phyloP scores from a whole-genome alignment of 805 yeast species.

The Saccharomyces jurei region DNA sequence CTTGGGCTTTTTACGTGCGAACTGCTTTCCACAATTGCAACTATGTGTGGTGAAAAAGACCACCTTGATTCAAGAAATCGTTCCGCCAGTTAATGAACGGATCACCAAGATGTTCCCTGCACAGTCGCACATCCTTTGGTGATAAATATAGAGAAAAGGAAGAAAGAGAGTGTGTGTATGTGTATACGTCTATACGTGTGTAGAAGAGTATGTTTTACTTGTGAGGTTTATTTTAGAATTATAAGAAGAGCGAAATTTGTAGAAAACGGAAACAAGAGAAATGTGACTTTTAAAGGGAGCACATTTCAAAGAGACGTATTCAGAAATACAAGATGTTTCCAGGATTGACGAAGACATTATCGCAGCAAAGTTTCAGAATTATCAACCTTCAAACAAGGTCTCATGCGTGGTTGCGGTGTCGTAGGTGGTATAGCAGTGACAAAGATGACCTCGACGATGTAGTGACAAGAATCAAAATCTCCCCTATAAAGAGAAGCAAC shows the following conservation, averaged over 20 bases:
- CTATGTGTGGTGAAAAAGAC: constrained; percentile 28
- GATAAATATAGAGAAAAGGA: constrained; percentile 7
- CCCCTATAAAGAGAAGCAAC: constrained; percentile 69
- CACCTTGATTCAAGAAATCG: constrained; percentile 15
- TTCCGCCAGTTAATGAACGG: constrained; percentile 24
- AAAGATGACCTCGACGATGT: constrained; percentile 33
- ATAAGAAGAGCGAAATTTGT: neutral
- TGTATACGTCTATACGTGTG: neutral
- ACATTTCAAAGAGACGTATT: neutral
- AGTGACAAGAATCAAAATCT: constrained; percentile 49
- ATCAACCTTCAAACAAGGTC: neutral
- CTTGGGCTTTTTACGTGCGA: constrained; percentile 26
- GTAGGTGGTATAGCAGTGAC: neutral
- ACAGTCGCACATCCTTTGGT: constrained; percentile 28
- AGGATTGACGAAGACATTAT: neutral
- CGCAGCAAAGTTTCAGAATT: neutral
- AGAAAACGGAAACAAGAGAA: neutral
- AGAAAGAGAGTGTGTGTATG: too few relatives aligned
- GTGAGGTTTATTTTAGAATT: neutral
- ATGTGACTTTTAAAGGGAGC: neutral
- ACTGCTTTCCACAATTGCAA: constrained; percentile 26
- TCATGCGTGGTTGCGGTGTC: neutral
- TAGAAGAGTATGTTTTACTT: neutral
- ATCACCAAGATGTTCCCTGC: constrained; percentile 22
- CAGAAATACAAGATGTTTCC: neutral